Base-by-base conservation (phyloP, 495 filamentous ascomycete species). In the Diplogelasinospora grovesii region DNA sequence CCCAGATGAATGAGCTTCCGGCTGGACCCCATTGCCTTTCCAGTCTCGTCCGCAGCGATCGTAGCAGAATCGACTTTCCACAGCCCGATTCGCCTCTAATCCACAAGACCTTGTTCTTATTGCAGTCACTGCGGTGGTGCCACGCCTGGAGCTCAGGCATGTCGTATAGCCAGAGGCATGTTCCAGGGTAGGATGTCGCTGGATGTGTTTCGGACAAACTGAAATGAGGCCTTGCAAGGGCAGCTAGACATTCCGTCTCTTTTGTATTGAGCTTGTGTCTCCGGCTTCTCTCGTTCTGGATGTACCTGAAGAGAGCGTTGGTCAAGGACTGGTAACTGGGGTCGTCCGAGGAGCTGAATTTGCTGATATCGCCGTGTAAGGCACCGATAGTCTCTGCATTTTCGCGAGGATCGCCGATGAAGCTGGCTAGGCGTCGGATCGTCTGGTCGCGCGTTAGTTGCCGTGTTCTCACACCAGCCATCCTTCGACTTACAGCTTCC, bases 81-180 rank as follows among this genome's bases (percentile, higher is more conserved):
- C 54, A 63, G 3, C 63, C 60, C 1, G 57, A 43, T 13, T 45
- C 43, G 7, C 59, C 63, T 15, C 50, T 56, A 25, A 66, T 50
- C 63, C 61, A 64, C 2, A 66, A 44, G 21, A 66, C 41, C 43
- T 57, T 54, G 45, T 58, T 48, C 36, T 59, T 57, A 33, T 49
- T 49, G 11, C 47, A 39, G 13, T 45, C 51, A 15, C 29, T 53
- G 8, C 63, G 56, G 43, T 60, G 53, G 32, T 63, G 57, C 63
- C 63, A 66, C 10, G 53, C 29, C 8, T 50, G 50, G 19, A 64
- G 64, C n/a, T 66, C 57, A 15, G 43, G 44, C 10, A 59, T 26
- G 16, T 62, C 54, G 34, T 59, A 59, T 29, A 66, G 50, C 59
- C 55, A 59, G 7, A 53, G 56, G 42, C 63, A 66, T 3, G 59